These are phyloP conservation scores for Sugiyamaella japonica DNA, from an alignment of 1,139 yeast species.

Conservation along the genomic window DNA sequence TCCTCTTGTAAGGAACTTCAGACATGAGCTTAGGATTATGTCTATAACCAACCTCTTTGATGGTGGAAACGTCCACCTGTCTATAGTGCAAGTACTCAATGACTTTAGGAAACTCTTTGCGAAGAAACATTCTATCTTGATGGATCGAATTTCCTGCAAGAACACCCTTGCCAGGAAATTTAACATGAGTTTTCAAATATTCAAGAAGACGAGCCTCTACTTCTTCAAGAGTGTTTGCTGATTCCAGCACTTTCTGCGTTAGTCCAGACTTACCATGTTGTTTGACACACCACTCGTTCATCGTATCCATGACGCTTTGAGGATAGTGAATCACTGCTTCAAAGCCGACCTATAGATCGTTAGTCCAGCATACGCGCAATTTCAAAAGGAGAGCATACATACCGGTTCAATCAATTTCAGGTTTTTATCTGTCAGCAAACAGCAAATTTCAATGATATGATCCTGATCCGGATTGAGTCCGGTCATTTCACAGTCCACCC, in stretches of 20 bases:
- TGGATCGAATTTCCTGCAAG: constrained; percentile 92
- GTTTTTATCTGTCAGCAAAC: constrained; percentile 81
- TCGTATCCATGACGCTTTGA: constrained; percentile 59
- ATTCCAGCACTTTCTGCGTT: constrained; percentile 62
- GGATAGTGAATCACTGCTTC: constrained; percentile 81
- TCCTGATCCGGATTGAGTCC: constrained; percentile 76
- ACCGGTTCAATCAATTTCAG: constrained; percentile 62
- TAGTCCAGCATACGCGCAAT: too few relatives aligned
- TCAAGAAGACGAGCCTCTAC: constrained; percentile 65
- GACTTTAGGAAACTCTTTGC: constrained; percentile 76
- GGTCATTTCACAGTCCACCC: constrained; percentile 96
- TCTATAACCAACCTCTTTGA: constrained; percentile 76
- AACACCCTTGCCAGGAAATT: constrained; percentile 55
- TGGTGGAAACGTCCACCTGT: constrained; percentile 80
- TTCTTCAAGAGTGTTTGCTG: constrained; percentile 53
- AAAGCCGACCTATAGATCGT: constrained; percentile 49
- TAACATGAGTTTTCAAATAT: constrained; percentile 60
- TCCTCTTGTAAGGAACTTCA: constrained; percentile 60
- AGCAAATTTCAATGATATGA: constrained; percentile 86
- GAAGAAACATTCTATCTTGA: constrained; percentile 85
- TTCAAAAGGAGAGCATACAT: background rate
- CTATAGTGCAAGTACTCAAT: constrained; percentile 69
- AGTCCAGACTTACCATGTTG: constrained; percentile 82
- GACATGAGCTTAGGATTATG: constrained; percentile 66
- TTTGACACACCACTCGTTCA: constrained; percentile 83